phyloP scores from a whole-genome alignment of 2,329 filamentous ascomycete species.

The Exophiala mesophila region DNA sequence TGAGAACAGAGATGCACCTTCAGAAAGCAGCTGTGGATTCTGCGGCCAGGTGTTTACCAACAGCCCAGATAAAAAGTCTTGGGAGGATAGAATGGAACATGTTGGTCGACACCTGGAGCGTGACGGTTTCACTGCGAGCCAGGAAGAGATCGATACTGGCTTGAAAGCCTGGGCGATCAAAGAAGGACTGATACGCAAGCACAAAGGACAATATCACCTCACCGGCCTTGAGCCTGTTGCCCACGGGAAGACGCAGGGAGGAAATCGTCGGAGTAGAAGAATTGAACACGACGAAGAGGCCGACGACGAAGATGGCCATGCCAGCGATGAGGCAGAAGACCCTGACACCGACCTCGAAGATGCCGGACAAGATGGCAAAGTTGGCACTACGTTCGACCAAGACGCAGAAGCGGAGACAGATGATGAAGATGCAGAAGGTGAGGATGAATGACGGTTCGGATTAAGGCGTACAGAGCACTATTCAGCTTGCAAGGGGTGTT shows the following conservation, averaged over 20 bases:
- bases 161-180: constrained; percentile 37
- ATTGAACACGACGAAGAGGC: constrained; percentile 6
- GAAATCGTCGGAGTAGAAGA: constrained; percentile 9
- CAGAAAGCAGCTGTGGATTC: constrained; percentile 54
- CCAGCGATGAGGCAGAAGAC: constrained; percentile 2
- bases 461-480: neutral
- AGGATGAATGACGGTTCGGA: neutral
- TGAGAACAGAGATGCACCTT: constrained; percentile 59
- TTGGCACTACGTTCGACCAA: constrained; percentile 3
- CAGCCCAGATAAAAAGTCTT: constrained; percentile 45
- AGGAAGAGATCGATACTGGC: constrained; percentile 38
- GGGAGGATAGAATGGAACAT: constrained; percentile 85
- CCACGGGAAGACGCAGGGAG: neutral
- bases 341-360: constrained; percentile 7
- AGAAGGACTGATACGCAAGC: constrained; percentile 28
- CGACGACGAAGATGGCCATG: neutral
- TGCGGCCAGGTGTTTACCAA: constrained; percentile 44
- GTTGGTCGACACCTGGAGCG: constrained; percentile 76
- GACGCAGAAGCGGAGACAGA: constrained; percentile 12
- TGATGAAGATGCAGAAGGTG: constrained; percentile 5
- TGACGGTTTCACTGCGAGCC: constrained; percentile 25
- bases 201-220: constrained; percentile 18
- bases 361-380: constrained; percentile 4
- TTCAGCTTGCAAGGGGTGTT: too few relatives aligned
- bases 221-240: constrained; percentile 10